A percentile compares a stretch with the other conserved stretches of the same genome.
These are phyloP conservation scores for Mortierella sp. DNA, from an alignment of 371 early-diverging fungal genomes.

Conservation along the genomic window DNA sequence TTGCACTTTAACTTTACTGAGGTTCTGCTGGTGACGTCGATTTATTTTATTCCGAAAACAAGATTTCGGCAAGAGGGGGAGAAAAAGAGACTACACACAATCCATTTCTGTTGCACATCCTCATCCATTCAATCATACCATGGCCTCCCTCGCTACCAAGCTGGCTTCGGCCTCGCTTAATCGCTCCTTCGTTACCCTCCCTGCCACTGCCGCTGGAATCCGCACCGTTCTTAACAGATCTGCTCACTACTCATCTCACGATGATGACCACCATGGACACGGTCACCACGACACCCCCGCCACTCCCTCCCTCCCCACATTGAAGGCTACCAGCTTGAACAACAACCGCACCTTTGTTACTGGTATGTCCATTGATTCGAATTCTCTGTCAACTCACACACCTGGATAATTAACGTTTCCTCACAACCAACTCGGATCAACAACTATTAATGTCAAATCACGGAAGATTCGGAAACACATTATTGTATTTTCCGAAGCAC, in stretches of 20 bases:
- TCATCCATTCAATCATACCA: conserved; percentile 25
- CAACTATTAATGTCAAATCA: not conserved
- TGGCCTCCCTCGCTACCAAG: conserved; percentile 50
- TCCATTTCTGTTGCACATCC: not conserved
- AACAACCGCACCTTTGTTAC: conserved; percentile 53
- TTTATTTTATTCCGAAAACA: conserved; percentile 17
- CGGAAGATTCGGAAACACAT: conserved; percentile 15
- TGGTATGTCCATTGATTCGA: conserved; percentile 21
- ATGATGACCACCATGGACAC: conserved; percentile 34
- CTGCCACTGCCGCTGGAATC: conserved; percentile 33
- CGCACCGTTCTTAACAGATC: conserved; percentile 40
- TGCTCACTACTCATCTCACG: conserved; percentile 28
- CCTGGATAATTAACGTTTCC: not conserved
- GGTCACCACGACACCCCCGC: conserved; percentile 42
- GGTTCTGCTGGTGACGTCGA: conserved; percentile 15
- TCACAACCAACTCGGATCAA: not conserved
- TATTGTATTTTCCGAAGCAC: conserved; percentile 11
- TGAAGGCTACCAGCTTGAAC: conserved; percentile 39
- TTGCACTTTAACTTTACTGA: not conserved
- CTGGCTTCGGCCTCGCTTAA: conserved; percentile 48
- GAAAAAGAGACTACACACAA: not conserved
- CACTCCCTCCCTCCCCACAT: conserved; percentile 35
- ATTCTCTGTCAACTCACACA: not conserved
- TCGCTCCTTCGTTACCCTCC: conserved; percentile 42
- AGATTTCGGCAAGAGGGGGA: not conserved